A percentile compares a stretch with the other conserved stretches of the same genome.
Conservation (phyloP, 331 rosid species). For the Quercus phellos region DNA sequence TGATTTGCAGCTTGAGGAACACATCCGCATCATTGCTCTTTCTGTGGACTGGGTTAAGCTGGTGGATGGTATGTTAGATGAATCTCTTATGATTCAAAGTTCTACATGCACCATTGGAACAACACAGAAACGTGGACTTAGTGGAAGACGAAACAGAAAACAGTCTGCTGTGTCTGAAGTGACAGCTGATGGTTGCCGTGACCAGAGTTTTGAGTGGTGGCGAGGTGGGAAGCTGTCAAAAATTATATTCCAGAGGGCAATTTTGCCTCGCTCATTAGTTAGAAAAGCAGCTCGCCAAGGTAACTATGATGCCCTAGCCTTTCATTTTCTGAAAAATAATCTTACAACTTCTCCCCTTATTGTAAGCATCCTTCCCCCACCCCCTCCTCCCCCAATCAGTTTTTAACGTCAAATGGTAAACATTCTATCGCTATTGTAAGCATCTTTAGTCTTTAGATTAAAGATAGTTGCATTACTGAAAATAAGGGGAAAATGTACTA, state of each 20-base stretch:
- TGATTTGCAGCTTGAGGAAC: conserved; percentile 78
- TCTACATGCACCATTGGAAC: conserved; percentile 48
- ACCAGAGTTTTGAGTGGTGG: conserved; percentile 66
- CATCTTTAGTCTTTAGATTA: not conserved
- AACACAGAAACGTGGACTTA: conserved; percentile 62
- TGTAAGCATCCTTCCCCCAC: not conserved
- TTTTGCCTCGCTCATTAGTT: conserved; percentile 51
- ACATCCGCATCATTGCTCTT: conserved; percentile 57
- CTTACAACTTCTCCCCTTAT: not conserved
- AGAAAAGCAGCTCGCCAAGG: conserved; percentile 88
- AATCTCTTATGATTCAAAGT: conserved; percentile 52
- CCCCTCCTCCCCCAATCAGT: no score
- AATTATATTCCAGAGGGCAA: conserved; percentile 68
- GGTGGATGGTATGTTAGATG: conserved; percentile 72
- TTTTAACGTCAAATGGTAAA: not conserved
- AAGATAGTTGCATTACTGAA: not conserved
- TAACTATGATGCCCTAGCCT: conserved; percentile 16
- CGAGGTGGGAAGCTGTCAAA: conserved; percentile 68
- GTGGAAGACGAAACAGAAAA: conserved; percentile 66
- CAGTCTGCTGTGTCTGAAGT: conserved; percentile 54
- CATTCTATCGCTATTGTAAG: not conserved
- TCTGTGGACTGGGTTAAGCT: conserved; percentile 79
- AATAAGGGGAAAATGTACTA: conserved; percentile 1
- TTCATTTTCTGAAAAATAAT: conserved; percentile 1
- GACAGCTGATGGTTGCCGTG: conserved; percentile 35